phyloP scores from a whole-genome alignment of 2,329 filamentous ascomycete species.

The Pestalotiopsis fici region DNA sequence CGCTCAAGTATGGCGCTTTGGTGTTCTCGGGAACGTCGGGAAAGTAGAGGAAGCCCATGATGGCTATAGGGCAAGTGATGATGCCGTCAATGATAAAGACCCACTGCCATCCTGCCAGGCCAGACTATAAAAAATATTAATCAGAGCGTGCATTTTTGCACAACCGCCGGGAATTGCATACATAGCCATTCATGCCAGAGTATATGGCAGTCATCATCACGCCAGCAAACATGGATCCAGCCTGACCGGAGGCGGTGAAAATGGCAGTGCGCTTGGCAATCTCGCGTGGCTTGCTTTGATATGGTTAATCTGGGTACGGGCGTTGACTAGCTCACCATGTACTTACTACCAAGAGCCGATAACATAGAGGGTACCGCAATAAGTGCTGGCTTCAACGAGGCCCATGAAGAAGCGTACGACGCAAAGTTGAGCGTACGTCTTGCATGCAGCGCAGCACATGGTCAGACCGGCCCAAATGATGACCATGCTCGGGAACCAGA shows the following conservation, averaged over 20 bases:
- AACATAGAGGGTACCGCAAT: slow-evolving; percentile 49
- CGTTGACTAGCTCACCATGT: neutral
- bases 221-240: slow-evolving; percentile 54
- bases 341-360: slow-evolving; percentile 50
- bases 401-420: slow-evolving; percentile 46
- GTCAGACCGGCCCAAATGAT: slow-evolving; percentile 49
- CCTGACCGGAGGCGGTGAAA: slow-evolving; percentile 52
- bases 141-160: neutral
- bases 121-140: slow-evolving; percentile 1
- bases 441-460: slow-evolving; percentile 25
- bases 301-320: neutral
- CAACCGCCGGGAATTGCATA: neutral
- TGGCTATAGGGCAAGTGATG: slow-evolving; percentile 52
- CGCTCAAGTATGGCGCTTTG: slow-evolving; percentile 34
- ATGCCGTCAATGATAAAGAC: slow-evolving; percentile 58
- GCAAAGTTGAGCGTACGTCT: slow-evolving; percentile 25
- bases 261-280: slow-evolving; percentile 54
- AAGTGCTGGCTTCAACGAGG: slow-evolving; percentile 48
- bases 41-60: slow-evolving; percentile 49
- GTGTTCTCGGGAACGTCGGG: slow-evolving; percentile 42
- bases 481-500: slow-evolving; percentile 48
- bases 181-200: slow-evolving; percentile 37
- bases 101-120: slow-evolving; percentile 48
- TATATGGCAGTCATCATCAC: slow-evolving; percentile 52
- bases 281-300: slow-evolving; percentile 41